Evolutionary conservation across 768 basidiomycete species (phyloP).

Genomic region (Rhodotorula kratochvilovae): DNA sequence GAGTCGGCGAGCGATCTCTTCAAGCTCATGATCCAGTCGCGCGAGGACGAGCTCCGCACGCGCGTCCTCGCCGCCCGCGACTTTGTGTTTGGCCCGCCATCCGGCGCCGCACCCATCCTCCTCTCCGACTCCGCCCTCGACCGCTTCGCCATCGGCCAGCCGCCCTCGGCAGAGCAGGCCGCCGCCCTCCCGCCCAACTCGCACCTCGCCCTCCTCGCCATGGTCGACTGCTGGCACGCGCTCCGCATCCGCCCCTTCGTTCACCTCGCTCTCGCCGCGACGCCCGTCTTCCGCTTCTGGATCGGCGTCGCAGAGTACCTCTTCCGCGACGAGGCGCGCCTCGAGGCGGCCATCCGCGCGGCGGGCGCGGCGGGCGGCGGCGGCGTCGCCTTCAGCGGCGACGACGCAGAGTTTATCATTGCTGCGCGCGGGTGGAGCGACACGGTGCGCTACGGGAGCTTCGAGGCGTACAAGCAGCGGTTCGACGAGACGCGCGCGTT

Average conservation of each 20-base stretch:
- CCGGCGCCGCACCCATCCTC: constrained; percentile 59
- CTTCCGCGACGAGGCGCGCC: constrained; percentile 63
- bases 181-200: constrained; percentile 62
- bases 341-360: constrained; percentile 68
- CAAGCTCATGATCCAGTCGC: constrained; percentile 81
- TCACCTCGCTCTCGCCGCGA: constrained; percentile 88
- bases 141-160: constrained; percentile 72
- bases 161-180: constrained; percentile 25
- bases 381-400: constrained; percentile 47
- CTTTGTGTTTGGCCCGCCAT: constrained; percentile 61
- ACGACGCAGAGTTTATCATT: constrained; percentile 90
- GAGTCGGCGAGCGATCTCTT: constrained; percentile 79
- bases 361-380: constrained; percentile 74
- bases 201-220: constrained; percentile 86
- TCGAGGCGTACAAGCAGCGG: constrained; percentile 75
- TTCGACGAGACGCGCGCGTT: constrained; percentile 76
- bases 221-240: constrained; percentile 97
- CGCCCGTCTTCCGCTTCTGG: constrained; percentile 92
- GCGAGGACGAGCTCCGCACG: constrained; percentile 58
- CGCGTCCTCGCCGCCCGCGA: constrained; percentile 71
- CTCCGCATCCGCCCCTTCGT: constrained; percentile 81
- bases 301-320: constrained; percentile 95
- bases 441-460: constrained; percentile 84
- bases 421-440: constrained; percentile 95
- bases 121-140: constrained; percentile 80